phyloP scores from a whole-genome alignment of 2,329 filamentous ascomycete genomes.

The Fusarium algeriense region DNA sequence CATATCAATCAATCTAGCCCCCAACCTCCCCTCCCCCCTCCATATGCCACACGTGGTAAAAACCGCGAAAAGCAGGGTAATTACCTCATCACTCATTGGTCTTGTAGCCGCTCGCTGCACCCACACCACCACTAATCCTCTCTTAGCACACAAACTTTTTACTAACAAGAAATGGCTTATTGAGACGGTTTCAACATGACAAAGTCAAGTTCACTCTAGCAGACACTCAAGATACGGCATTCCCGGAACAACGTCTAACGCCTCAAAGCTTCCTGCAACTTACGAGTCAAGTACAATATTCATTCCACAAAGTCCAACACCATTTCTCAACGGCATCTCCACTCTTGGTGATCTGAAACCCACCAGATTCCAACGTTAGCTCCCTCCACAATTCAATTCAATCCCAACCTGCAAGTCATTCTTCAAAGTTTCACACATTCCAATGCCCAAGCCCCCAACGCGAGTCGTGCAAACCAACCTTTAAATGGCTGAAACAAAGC shows the following conservation, averaged over 20 bases:
- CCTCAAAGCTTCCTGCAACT: background rate
- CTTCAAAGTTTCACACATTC: constrained; percentile 33
- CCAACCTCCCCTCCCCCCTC: constrained; percentile 23
- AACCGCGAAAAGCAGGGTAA: constrained; percentile 1
- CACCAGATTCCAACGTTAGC: constrained; percentile 27
- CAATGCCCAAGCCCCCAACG: background rate
- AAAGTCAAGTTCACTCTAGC: background rate
- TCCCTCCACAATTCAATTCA: background rate
- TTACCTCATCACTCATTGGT: constrained; percentile 33
- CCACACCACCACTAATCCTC: constrained; percentile 32
- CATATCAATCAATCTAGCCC: constrained; percentile 33
- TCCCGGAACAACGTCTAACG: background rate
- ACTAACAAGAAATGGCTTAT: background rate
- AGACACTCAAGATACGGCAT: background rate
- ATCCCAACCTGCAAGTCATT: constrained; percentile 27
- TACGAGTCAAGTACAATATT: background rate
- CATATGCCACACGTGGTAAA: constrained; percentile 35
- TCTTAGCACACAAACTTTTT: background rate
- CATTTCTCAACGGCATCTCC: constrained; percentile 3
- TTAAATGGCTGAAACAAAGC: constrained; percentile 25
- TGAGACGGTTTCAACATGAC: background rate
- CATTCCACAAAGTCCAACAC: background rate
- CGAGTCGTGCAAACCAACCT: constrained; percentile 10
- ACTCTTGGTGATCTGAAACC: constrained; percentile 24
- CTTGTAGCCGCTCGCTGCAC: constrained; percentile 43